Evolutionary conservation across 2,329 filamentous ascomycete species (phyloP), one percentile per base, ranked within the genome.

Genomic region (Harringtonia lauricola): DNA sequence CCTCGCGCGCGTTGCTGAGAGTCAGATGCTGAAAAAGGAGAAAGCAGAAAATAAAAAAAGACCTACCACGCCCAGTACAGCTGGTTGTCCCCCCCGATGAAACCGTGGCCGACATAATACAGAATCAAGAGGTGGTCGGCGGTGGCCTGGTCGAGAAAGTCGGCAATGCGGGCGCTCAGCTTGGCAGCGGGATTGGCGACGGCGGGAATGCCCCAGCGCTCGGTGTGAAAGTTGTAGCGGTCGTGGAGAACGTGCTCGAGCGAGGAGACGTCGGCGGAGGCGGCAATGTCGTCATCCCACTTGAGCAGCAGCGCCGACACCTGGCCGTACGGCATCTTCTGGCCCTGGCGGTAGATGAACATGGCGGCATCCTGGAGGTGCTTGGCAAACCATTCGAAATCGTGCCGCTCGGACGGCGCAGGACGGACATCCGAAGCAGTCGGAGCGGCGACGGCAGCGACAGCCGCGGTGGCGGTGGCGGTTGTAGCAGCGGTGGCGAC

Each of bases 311-410:
- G 60, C 12, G 79, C 77, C 4, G 76, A 79, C 14, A 77, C 76
- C 44, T 68, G 70, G 17, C 64, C 68, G 51, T 82, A 79, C 21
- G 70, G 69, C 3, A 68, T 66, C 46, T 68, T 70, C 54, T 79
- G 73, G 37, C 74, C 74, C 59, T 80, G 76, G 49, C 74, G 70
- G 56, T 79, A 75, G 51, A 82, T 79, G 54, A 79, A 66, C 71
- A 80, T 79, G 50, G 78, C 77, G 40, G 77, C 78, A 68, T 81
- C 78, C 56, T 82, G 78, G 36, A 82, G 68, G 62, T 82, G 78
- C 38, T 77, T 71, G 47, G 77, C 78, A 56, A 81, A 81, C 42
- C 74, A 71, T 59, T 81, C 78, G 60, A 81, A 82, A 54, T 81
- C 76, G 60, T 76, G 70, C 51, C 73, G 70, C 53, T 76, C 57